Base-by-base conservation (phyloP, 176 grass and related monocot genomes). In the Olyra latifolia region DNA sequence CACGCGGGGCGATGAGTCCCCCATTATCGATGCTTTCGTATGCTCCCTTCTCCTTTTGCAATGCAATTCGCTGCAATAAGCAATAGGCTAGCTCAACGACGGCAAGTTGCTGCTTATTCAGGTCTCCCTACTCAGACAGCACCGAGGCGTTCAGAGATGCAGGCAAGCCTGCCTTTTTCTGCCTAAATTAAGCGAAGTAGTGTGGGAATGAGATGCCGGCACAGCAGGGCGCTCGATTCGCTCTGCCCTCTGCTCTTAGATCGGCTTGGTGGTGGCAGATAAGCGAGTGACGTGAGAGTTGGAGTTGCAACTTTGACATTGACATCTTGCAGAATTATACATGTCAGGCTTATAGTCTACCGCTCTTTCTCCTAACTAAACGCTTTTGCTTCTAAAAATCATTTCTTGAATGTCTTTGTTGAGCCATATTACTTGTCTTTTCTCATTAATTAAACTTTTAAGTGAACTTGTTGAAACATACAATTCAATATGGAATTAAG, bases 81-180 rank as follows among this genome's bases (percentile, higher is more conserved):
- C 44, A 71, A 39, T 22, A 41, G 5, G 55, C 56, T 45, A 22
- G 63, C 52, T 50, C 64, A 42, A 55, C 77, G 56, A 53, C 48
- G 62, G 30, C 78, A 86, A 83, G 78, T 85, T 83, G 90, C 78
- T 82, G 71, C 82, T 74, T 74, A 66, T 80, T 79, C 66, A 77
- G 42, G 71, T 23, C 44, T 80, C 84, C 25, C 69, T 74, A 68
- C 80, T 90, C 80, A 48, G 70, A 84, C n/a, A 89, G 87, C 87
- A 85, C 82, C 24, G 67, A 52, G 47, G 42, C 39, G 43, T 27
- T 63, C 61, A 35, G 3, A 19, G 3, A 47, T 8, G 11, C 19
- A 52, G 54, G 32, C 8, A 27, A 38, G 23, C 75, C 24, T 62
- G 55, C 52, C 12, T 81, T 80, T 80, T 74, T 41, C 10, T 68